A percentile compares a stretch with the other conserved stretches of the same genome.
These are phyloP conservation scores for Coffea eugenioides DNA, from an alignment of 257 asterid genomes.

Conservation along the genomic window DNA sequence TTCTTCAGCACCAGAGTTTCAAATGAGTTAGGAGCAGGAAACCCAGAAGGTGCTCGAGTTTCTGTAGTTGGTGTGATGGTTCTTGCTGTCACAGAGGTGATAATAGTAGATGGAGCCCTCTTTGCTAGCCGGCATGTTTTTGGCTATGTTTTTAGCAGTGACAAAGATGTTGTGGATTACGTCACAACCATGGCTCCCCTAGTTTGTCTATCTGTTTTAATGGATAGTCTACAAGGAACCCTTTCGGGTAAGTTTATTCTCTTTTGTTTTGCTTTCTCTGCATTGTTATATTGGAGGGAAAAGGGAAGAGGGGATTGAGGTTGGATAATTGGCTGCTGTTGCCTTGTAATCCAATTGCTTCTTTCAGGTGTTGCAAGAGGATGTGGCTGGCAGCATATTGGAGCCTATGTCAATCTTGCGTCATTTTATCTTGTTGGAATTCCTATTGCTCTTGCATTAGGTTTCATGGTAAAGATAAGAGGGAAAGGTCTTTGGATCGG, in stretches of 20 bases:
- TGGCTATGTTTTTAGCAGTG: slow-evolving; percentile 45
- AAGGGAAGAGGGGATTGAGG: no score
- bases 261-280: no score
- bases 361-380: slow-evolving; percentile 60
- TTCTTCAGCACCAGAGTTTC: slow-evolving; percentile 56
- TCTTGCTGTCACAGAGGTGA: slow-evolving; percentile 34
- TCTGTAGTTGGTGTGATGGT: slow-evolving; percentile 36
- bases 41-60: slow-evolving; percentile 40
- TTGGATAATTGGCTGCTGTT: no score
- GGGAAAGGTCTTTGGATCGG: slow-evolving; percentile 65
- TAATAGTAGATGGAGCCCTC: slow-evolving; percentile 22
- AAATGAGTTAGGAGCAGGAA: slow-evolving; percentile 62
- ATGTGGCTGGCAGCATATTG: slow-evolving; percentile 62
- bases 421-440: slow-evolving; percentile 48
- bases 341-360: no score
- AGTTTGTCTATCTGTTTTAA: slow-evolving; percentile 38
- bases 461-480: slow-evolving; percentile 32
- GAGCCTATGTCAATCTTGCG: slow-evolving; percentile 56
- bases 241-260: slow-evolving; percentile 37
- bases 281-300: no score
- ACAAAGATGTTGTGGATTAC: slow-evolving; percentile 46
- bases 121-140: slow-evolving; percentile 30
- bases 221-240: slow-evolving; percentile 53
- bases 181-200: slow-evolving; percentile 50
- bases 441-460: slow-evolving; percentile 41